A percentile compares a stretch with the other conserved stretches of the same genome.
Conservation (phyloP, 1,284 basidiomycete species). For the Apiotrichum akiyoshidainum region DNA sequence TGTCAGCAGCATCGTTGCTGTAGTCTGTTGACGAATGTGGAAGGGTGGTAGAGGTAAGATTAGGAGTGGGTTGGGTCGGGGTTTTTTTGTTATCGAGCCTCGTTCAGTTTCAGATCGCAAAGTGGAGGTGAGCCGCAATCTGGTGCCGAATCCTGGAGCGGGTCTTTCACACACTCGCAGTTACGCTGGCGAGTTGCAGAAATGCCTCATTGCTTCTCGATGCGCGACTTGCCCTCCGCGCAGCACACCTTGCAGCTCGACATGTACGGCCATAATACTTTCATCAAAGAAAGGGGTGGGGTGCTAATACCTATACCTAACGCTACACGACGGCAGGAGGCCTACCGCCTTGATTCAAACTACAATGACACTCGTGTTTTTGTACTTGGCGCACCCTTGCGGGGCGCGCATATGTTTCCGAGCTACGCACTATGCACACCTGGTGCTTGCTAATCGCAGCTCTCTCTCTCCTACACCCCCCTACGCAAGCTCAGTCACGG, state of each 20-base stretch:
- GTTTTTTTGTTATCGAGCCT: too few relatives aligned
- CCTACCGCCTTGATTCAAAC: not conserved
- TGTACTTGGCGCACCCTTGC: not conserved
- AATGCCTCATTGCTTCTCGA: too few relatives aligned
- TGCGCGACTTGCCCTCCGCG: too few relatives aligned
- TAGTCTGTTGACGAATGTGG: too few relatives aligned
- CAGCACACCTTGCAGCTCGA: too few relatives aligned
- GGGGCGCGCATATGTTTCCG: not conserved
- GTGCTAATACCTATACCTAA: not conserved
- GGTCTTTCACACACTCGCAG: too few relatives aligned
- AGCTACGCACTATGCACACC: not conserved
- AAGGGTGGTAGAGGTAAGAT: too few relatives aligned
- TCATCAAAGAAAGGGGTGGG: not conserved
- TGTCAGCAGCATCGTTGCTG: not conserved
- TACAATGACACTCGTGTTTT: not conserved
- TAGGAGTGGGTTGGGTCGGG: too few relatives aligned
- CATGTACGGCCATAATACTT: not conserved
- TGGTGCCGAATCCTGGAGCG: too few relatives aligned
- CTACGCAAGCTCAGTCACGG: slow-evolving; percentile 14
- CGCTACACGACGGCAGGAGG: slow-evolving; percentile 4
- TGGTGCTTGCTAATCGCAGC: not conserved
- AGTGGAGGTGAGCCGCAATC: too few relatives aligned
- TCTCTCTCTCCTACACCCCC: not conserved
- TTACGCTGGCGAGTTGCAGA: too few relatives aligned
- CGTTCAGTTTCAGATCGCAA: too few relatives aligned